Evolutionary conservation across 75 land plant species (phyloP), one percentile per base, ranked within the genome.

Genomic region (Adiantum capillusveneris): DNA sequence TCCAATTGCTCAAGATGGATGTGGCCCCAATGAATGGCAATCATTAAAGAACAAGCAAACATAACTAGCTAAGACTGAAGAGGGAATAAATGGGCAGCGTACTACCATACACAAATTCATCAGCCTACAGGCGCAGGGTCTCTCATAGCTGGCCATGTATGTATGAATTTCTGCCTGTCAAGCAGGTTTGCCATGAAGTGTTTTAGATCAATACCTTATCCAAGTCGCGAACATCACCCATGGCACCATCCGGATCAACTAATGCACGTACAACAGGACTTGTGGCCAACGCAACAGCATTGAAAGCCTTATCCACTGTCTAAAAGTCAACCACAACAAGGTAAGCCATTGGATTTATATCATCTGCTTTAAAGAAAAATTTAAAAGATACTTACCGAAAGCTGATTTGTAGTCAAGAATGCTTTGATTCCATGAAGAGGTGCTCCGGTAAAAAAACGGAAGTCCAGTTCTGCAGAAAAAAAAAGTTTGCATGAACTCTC

Each of bases 181-280:
- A n/a, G n/a, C n/a, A n/a, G n/a, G n/a, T n/a, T n/a, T n/a, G n/a
- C n/a, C n/a, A n/a, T n/a, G n/a, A n/a, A n/a, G n/a, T n/a, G n/a
- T n/a, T n/a, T n/a, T n/a, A n/a, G n/a, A n/a, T n/a, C n/a, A n/a
- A n/a, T 75, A 93, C 98, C 82, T 71, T 79, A 59, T 93, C 98
- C 65, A 93, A 64, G 63, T 81, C 65, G 16, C 98, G 70, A 41
- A 93, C 81, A 30, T 79, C 68, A 48, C 53, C 62, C 85, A 93
- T 73, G 28, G 98, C 98, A 31, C 87, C 98, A 70, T 93, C 98
- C 62, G 98, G 95, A 61, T 93, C 90, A 59, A 93, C 56, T 49
- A 93, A 80, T 42, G 98, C 98, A 46, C 76, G 60, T 25, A 88
- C 98, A 44, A 93, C 95, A 29, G 98, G 98, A 65, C 98, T 93